phyloP scores from a whole-genome alignment of 768 basidiomycete species.

The Pleurotus eryngii region DNA sequence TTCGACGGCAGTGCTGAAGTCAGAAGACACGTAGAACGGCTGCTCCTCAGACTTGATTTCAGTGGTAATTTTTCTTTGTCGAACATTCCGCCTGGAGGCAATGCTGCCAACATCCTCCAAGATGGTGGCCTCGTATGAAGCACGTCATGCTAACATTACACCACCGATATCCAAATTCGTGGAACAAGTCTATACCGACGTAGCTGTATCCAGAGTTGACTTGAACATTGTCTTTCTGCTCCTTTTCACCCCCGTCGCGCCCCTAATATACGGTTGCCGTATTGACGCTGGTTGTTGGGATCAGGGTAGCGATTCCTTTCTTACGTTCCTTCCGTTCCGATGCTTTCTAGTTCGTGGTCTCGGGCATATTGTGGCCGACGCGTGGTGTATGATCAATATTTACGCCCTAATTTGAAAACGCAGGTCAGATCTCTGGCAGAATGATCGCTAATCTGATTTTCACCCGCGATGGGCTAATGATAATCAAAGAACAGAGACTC shows the following conservation, averaged over 20 bases:
- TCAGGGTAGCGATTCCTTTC: neutral
- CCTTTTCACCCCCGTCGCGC: too few species aligned
- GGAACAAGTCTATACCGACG: too few species aligned
- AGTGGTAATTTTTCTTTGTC: slow-evolving; percentile 71
- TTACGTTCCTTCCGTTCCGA: neutral
- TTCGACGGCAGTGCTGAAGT: slow-evolving; percentile 64
- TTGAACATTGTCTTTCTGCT: too few species aligned
- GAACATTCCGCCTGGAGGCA: slow-evolving; percentile 16
- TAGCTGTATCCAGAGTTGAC: too few species aligned
- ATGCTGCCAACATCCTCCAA: too few species aligned
- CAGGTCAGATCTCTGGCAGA: slow-evolving; percentile 17
- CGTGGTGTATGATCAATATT: neutral
- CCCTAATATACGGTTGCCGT: too few species aligned
- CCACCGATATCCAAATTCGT: too few species aligned
- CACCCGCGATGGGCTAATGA: slow-evolving; percentile 11
- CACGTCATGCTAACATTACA: too few species aligned
- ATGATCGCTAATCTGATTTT: slow-evolving; percentile 2
- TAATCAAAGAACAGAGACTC: slow-evolving; percentile 21
- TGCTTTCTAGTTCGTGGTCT: neutral
- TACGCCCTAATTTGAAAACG: slow-evolving; percentile 1
- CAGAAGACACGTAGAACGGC: slow-evolving; percentile 75
- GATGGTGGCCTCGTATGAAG: too few species aligned
- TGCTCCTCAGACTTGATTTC: slow-evolving; percentile 81
- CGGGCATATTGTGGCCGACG: neutral
- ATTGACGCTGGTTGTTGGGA: too few species aligned